Conservation (phyloP, 805 yeast genomes). For the Teunomyces tritomae region DNA sequence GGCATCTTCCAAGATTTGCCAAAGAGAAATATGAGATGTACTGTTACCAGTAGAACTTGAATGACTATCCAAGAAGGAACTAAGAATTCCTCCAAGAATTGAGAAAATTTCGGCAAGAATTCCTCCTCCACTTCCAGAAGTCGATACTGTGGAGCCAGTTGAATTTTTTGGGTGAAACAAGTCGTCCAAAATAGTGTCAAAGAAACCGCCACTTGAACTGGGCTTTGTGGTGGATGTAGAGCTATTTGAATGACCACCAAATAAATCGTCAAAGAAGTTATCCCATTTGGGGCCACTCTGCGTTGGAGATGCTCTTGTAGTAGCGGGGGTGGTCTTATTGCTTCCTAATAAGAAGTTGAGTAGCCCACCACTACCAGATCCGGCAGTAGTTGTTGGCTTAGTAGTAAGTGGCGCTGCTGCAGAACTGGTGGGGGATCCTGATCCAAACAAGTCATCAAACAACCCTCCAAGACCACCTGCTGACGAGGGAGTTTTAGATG, state of each 20-base stretch:
- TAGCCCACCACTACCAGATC: constrained; percentile 10
- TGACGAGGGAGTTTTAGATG: neutral
- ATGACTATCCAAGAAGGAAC: constrained; percentile 7
- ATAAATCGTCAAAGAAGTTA: constrained; percentile 12
- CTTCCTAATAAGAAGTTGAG: constrained; percentile 15
- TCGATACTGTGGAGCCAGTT: constrained; percentile 9
- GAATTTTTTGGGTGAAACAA: constrained; percentile 10
- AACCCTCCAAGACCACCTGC: neutral
- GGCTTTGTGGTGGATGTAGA: constrained; percentile 6
- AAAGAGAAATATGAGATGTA: constrained; percentile 8
- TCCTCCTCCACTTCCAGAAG: constrained; percentile 9
- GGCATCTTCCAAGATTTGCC: constrained; percentile 11
- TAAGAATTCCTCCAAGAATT: constrained; percentile 9
- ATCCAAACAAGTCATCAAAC: constrained; percentile 8
- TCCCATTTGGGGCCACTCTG: constrained; percentile 9
- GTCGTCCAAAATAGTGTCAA: constrained; percentile 11
- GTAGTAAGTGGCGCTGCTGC: constrained; percentile 5
- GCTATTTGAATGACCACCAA: constrained; percentile 8
- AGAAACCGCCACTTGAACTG: constrained; percentile 7
- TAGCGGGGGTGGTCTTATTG: constrained; percentile 4
- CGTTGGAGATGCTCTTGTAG: constrained; percentile 9
- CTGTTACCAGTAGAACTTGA: constrained; percentile 7
- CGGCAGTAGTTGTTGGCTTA: constrained; percentile 6
- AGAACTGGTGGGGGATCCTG: neutral
- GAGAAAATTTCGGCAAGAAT: constrained; percentile 12